Conservation (phyloP, 192 early-diverging fungal genomes). For the Coemansia asiatica region DNA sequence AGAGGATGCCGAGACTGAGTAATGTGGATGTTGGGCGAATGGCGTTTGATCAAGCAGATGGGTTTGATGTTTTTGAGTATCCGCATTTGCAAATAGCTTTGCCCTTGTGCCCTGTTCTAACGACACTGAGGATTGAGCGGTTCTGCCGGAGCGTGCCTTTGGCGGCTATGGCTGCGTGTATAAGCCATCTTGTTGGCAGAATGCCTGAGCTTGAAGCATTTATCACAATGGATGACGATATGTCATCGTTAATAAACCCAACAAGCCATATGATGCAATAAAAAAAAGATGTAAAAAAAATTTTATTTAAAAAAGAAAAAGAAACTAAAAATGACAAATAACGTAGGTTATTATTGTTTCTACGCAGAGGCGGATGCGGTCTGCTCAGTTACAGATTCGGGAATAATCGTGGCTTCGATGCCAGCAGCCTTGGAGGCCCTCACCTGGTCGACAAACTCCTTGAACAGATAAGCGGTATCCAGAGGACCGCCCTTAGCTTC, state of each 20-base stretch:
- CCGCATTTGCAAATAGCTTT: background rate
- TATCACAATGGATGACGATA: background rate
- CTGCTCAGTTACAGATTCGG: background rate
- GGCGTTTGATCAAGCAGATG: background rate
- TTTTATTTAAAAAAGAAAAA: conserved; percentile 50
- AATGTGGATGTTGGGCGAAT: background rate
- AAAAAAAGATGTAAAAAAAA: conserved; percentile 1
- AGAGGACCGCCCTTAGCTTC: conserved; percentile 92
- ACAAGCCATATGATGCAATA: background rate
- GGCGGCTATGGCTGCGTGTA: background rate
- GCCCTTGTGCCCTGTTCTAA: background rate
- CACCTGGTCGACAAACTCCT: conserved; percentile 70
- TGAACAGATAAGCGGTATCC: conserved; percentile 91
- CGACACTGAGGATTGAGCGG: background rate
- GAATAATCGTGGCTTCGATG: conserved; percentile 2
- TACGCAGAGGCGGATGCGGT: conserved; percentile 21
- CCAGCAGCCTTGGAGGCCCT: conserved; percentile 52
- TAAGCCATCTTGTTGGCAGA: background rate
- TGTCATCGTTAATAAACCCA: background rate
- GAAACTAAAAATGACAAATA: background rate
- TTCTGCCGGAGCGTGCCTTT: background rate
- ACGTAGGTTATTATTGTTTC: background rate
- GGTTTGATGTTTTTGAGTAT: background rate
- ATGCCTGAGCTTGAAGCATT: background rate
- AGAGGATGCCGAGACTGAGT: background rate